These are phyloP conservation scores for Cyberlindnera galapagoensis DNA, from an alignment of 805 yeast genomes.

Conservation along the genomic window DNA sequence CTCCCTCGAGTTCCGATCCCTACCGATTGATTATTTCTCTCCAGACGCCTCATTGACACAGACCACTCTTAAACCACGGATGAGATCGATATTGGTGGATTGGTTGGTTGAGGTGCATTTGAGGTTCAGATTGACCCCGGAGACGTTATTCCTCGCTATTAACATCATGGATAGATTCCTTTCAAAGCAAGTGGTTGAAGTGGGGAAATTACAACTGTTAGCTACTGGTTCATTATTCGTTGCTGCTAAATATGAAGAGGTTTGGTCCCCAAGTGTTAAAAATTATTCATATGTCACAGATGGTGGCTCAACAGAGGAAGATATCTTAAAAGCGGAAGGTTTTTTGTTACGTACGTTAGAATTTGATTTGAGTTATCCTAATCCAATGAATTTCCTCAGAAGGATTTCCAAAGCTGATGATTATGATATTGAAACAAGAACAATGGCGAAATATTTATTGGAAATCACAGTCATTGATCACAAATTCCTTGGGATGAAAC, in stretches of 20 bases:
- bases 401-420: slow-evolving; percentile 88
- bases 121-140: slow-evolving; percentile 77
- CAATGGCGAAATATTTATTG: slow-evolving; percentile 76
- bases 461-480: slow-evolving; percentile 76
- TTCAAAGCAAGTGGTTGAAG: slow-evolving; percentile 64
- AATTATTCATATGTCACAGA: slow-evolving; percentile 86
- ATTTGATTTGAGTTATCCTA: slow-evolving; percentile 77
- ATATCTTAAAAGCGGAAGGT: slow-evolving; percentile 78
- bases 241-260: slow-evolving; percentile 93
- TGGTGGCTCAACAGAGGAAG: slow-evolving; percentile 75
- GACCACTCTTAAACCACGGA: slow-evolving; percentile 65
- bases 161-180: slow-evolving; percentile 85
- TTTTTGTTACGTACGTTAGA: slow-evolving; percentile 63
- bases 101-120: slow-evolving; percentile 90
- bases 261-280: slow-evolving; percentile 76
- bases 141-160: slow-evolving; percentile 75
- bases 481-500: slow-evolving; percentile 63
- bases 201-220: slow-evolving; percentile 74
- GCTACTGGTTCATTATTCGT: slow-evolving; percentile 83
- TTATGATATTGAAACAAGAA: slow-evolving; percentile 77
- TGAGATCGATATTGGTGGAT: slow-evolving; percentile 85
- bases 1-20: slow-evolving; percentile 57
- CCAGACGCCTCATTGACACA: slow-evolving; percentile 61
- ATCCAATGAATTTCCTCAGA: slow-evolving; percentile 84
- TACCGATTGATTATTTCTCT: slow-evolving; percentile 44